phyloP scores from a whole-genome alignment of 2,329 filamentous ascomycete genomes.

The Drechslera avenae region DNA sequence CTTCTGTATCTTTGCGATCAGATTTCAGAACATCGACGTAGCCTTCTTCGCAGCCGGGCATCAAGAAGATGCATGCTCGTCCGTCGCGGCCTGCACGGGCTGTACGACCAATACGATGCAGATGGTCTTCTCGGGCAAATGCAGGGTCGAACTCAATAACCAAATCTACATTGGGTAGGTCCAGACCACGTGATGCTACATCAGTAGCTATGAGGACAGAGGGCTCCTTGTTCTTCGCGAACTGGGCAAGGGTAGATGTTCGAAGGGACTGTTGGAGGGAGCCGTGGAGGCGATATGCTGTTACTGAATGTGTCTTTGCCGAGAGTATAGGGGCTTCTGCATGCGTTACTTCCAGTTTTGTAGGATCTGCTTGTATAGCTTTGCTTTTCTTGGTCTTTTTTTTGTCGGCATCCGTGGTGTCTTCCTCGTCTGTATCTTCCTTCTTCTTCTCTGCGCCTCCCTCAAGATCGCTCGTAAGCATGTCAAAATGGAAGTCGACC shows the following conservation, averaged over 20 bases:
- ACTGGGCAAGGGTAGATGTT: constrained; percentile 82
- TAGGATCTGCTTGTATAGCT: constrained; percentile 50
- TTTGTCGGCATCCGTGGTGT: constrained; percentile 18
- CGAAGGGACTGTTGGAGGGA: constrained; percentile 87
- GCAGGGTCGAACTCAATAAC: constrained; percentile 97
- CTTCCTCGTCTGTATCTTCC: constrained; percentile 27
- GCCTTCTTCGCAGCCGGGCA: constrained; percentile 88
- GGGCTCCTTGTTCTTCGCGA: constrained; percentile 73
- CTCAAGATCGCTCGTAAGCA: constrained; percentile 62
- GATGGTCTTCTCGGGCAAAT: constrained; percentile 89
- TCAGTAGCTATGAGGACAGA: constrained; percentile 91
- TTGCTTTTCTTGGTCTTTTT: constrained; percentile 44
- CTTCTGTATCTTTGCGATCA: constrained; percentile 67
- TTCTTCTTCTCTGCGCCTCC: constrained; percentile 35
- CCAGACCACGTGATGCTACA: constrained; percentile 91
- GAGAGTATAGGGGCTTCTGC: constrained; percentile 73
- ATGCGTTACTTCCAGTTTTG: constrained; percentile 61
- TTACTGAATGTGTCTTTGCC: constrained; percentile 75
- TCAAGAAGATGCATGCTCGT: constrained; percentile 84
- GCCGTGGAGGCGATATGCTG: constrained; percentile 85
- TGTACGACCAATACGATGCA: constrained; percentile 92
- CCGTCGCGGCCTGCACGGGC: constrained; percentile 90
- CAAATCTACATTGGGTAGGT: constrained; percentile 91
- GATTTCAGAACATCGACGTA: constrained; percentile 81
- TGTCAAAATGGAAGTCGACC: constrained; percentile 93